phyloP scores from a whole-genome alignment of 208 protist genomes.

The Lotmaria passim region DNA sequence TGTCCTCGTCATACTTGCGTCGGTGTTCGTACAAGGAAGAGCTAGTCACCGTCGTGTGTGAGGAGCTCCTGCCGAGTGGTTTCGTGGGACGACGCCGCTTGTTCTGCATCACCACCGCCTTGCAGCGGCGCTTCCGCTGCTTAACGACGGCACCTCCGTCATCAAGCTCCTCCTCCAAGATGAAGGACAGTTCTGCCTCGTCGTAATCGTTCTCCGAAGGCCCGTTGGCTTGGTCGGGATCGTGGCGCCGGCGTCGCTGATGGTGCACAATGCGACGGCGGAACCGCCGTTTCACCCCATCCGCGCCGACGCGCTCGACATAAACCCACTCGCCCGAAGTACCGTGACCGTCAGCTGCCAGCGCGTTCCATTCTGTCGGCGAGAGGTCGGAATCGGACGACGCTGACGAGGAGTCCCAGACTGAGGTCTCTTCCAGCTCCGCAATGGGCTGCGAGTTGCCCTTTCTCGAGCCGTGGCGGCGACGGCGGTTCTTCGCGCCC shows the following conservation, averaged over 20 bases:
- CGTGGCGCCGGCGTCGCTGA: slow-evolving; percentile 1
- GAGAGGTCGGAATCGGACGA: slow-evolving; percentile 25
- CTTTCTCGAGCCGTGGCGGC: neutral
- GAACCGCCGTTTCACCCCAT: slow-evolving; percentile 35
- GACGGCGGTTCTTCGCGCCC: neutral
- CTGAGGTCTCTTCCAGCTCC: neutral
- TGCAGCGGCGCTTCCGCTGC: slow-evolving; percentile 31
- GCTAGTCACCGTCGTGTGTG: neutral
- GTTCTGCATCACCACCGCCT: neutral
- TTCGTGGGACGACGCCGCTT: slow-evolving; percentile 16
- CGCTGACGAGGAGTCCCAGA: neutral
- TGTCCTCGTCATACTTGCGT: slow-evolving; percentile 34
- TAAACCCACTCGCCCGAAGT: slow-evolving; percentile 41
- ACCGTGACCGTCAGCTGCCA: slow-evolving; percentile 15
- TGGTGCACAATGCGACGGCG: slow-evolving; percentile 29
- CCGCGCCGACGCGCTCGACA: slow-evolving; percentile 34
- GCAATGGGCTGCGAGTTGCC: neutral
- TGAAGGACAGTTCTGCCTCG: slow-evolving; percentile 33
- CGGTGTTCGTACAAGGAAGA: slow-evolving; percentile 8
- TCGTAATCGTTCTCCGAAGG: neutral
- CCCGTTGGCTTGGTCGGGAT: neutral
- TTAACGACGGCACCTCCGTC: slow-evolving; percentile 38
- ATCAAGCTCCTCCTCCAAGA: slow-evolving; percentile 66
- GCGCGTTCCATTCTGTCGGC: slow-evolving; percentile 14
- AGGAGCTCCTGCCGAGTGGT: neutral